Evolutionary conservation across 305 asterid genomes (phyloP), one percentile per base, ranked within the genome.

Genomic region (Fraxinus sp.): DNA sequence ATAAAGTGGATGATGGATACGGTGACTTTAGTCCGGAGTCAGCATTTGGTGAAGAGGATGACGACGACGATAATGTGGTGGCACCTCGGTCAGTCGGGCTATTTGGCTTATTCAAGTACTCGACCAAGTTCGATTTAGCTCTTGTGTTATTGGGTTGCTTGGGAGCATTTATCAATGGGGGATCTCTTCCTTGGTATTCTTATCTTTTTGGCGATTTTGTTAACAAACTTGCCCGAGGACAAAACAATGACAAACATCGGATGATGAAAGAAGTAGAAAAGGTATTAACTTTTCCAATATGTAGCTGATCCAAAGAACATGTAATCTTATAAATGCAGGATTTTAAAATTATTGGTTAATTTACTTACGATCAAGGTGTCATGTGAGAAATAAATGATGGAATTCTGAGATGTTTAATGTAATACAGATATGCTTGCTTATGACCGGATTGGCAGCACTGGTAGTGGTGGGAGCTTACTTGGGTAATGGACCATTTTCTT

Each of bases 161-260:
- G n/a, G 97, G 98, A 81, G 96, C 97, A 83, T 66, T 94, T 1
- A 89, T 94, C 83, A 92, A 93, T 72, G 98, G 98, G 75, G 98
- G 98, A 39, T 92, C 98, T 35, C 96, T 94, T 77, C 97, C 97
- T 82, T 94, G 97, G 97, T 94, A 94, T 85, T 94, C 97, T 14
- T 89, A 33, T 84, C 94, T 93, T 68, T 92, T 94, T 11, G 97
- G 98, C 10, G 70, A 79, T 35, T 89, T 94, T 77, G 98, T 92
- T 3, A 93, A 93, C 87, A 86, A 90, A 79, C 91, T 94, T 74
- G 93, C 94, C 0, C 41, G 49, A 22, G 88, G 84, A 13, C 73
- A 75, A 41, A 88, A 86, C 52, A 32, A 68, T 3, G 89, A 88
- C 79, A 85, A 85, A 26, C 79, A 86, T 18, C 81, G 84, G 89